These are phyloP conservation scores for Lactifluus volemus DNA, from an alignment of 768 basidiomycete genomes.

Conservation along the genomic window DNA sequence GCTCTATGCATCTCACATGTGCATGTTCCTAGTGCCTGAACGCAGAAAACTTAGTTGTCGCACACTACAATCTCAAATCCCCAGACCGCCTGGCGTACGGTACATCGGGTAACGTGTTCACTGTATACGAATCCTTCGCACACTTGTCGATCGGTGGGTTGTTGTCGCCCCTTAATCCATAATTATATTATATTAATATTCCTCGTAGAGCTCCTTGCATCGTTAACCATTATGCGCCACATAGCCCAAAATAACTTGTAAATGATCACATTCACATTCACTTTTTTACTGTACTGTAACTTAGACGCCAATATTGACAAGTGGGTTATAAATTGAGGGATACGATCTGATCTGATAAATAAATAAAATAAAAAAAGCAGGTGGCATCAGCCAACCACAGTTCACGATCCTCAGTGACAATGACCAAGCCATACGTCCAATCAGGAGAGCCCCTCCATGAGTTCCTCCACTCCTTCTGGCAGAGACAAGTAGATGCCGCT, in stretches of 20 bases:
- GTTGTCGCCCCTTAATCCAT: too few relatives aligned
- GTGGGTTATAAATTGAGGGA: not conserved
- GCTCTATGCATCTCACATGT: not conserved
- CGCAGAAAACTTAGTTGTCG: slow-evolving; percentile 46
- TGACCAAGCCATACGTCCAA: slow-evolving; percentile 57
- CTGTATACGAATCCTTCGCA: slow-evolving; percentile 46
- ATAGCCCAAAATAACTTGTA: slow-evolving; percentile 20
- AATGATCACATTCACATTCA: not conserved
- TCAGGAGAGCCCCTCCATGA: slow-evolving; percentile 80
- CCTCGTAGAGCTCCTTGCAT: slow-evolving; percentile 17
- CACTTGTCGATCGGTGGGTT: slow-evolving; percentile 46
- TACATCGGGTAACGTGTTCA: slow-evolving; percentile 55
- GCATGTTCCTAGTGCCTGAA: slow-evolving; percentile 39
- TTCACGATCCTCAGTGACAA: slow-evolving; percentile 18
- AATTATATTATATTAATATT: not conserved
- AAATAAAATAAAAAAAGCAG: not conserved
- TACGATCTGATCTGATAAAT: slow-evolving; percentile 9
- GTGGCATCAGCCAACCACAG: slow-evolving; percentile 16
- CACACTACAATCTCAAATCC: slow-evolving; percentile 56
- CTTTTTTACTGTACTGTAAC: slow-evolving; percentile 1
- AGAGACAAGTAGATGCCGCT: slow-evolving; percentile 75
- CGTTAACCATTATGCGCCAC: slow-evolving; percentile 20
- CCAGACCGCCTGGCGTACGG: slow-evolving; percentile 46
- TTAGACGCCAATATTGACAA: not conserved
- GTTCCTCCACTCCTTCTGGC: slow-evolving; percentile 86